Evolutionary conservation across 2,329 filamentous ascomycete genomes (phyloP), one percentile per base, ranked within the genome.

Genomic region (Paramyrothecium sp.): DNA sequence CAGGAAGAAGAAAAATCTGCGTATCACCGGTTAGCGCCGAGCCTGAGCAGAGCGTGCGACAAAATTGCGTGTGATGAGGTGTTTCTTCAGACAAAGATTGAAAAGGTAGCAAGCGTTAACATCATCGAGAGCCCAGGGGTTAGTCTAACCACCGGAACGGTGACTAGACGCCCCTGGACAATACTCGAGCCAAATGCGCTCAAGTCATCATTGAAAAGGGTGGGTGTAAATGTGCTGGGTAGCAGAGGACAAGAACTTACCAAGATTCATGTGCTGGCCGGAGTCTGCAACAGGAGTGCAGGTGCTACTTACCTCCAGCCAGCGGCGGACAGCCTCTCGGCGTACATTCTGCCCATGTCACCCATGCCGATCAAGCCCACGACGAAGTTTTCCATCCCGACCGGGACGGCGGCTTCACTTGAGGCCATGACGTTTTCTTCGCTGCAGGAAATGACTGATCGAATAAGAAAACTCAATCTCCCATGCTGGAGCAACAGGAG

Each of bases 171-270:
- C 72, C 79, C 77, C 79, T 81, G 79, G 77, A 81, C 87, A 86
- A 92, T 96, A 84, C 94, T 98, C 94, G 92, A 98, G 94, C 94
- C 94, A 98, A 98, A 98, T 98, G 94, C 94, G 93, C 94, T 98
- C 94, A 94, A 92, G 94, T 98, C 94, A 98, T 98, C 94, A 96
- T 92, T 74, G 73, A 69, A 59, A 56, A 69, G 62, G 75, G 67
- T 58, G 56, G 57, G 57, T 60, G 58, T 53, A 46, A 54, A 52
- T 49, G 22, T 34, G 19, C 22, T 52, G 41, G 38, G 16, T 55
- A 54, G 54, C 26, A 50, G 20, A 56, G 49, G 51, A 52, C 57
- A 33, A 55, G 60, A 57, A 73, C 67, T 61, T 63, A 65, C 63
- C 61, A 63, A 51, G n/a, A 52, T 16, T 26, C 16, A 58, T 53